These are phyloP conservation scores for Pseudopyricularia cyperi DNA, from an alignment of 2,329 filamentous ascomycete genomes.

Conservation along the genomic window DNA sequence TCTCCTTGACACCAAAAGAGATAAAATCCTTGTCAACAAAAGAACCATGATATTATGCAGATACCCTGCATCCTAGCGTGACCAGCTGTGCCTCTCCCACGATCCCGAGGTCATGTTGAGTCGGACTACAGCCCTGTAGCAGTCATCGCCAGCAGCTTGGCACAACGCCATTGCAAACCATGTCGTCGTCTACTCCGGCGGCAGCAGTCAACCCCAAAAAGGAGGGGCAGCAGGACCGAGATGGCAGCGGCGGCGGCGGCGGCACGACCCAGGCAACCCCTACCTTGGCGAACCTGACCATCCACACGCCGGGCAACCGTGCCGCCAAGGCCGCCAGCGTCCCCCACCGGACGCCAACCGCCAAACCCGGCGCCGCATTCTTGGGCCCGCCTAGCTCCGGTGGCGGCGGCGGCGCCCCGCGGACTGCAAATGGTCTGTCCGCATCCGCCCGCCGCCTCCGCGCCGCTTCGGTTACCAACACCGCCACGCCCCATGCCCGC, in stretches of 20 bases:
- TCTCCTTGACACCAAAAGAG: background rate
- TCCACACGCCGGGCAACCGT: background rate
- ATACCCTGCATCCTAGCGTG: background rate
- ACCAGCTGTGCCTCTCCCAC: background rate
- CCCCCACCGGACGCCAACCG: constrained; percentile 14
- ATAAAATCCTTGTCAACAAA: background rate
- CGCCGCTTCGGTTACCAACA: constrained; percentile 20
- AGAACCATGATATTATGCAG: background rate
- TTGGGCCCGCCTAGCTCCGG: constrained; percentile 21
- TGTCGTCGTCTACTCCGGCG: background rate
- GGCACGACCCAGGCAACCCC: background rate
- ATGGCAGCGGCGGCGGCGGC: background rate
- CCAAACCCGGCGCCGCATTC: constrained; percentile 9
- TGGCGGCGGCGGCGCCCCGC: background rate
- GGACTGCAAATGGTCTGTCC: constrained; percentile 23
- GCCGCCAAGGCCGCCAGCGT: background rate
- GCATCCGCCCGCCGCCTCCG: constrained; percentile 29
- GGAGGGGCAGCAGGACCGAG: background rate
- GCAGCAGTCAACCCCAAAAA: background rate
- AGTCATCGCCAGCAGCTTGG: background rate
- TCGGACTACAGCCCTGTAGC: background rate
- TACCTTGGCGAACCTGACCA: background rate
- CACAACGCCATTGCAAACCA: background rate
- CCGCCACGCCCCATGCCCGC: constrained; percentile 44
- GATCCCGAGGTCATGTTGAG: background rate